Base-by-base conservation (phyloP, 2,329 filamentous ascomycete species). In the Paramyrothecium sp. region DNA sequence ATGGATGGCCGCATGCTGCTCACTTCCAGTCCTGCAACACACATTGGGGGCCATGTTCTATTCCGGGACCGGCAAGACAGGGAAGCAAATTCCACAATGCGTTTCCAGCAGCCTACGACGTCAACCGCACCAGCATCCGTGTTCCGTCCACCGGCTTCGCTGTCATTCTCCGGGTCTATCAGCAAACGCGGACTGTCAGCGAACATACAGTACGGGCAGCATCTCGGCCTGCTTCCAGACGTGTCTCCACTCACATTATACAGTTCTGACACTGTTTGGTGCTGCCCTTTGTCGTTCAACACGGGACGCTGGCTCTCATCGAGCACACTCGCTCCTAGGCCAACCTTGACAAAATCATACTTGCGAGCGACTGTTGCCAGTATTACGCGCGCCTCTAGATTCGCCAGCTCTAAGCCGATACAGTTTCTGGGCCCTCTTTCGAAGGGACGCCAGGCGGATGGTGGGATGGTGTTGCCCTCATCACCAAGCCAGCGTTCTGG, bases 401-500 rank as follows among this genome's bases (percentile, higher is more conserved):
- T 51, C 16, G 50, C 50, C 22, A 51, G 50, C 19, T 51, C 50
- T 8, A 51, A 3, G 17, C 50, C 50, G 4, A 51, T 51, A 22
- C 50, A 51, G 23, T 51, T 51, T 13, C 21, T 33, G 13, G 23
- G 50, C 2, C 50, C 50, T 33, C 50, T 51, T 20, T 51, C 50
- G 26, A 51, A 51, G 23, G 50, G 50, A n/a, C 50, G 50, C 50
- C 50, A 51, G 10, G 50, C 50, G n/a, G 12, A 17, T 34, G 50
- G 19, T n/a, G 50, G 22, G 50, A 51, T 33, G 4, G 17, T 51
- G 2, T 51, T 51, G 12, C 4, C 17, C 16, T 20, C 23, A 11
- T 59, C 55, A 10, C 48, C 53, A 46, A 59, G 53, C 74, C 75
- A 78, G 7, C 76, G 66, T 63, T 79, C 77, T 0, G 76, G 76